Evolutionary conservation across 768 basidiomycete genomes (phyloP), one percentile per base, ranked within the genome.

Genomic region (Candolleomyces eurysporus): DNA sequence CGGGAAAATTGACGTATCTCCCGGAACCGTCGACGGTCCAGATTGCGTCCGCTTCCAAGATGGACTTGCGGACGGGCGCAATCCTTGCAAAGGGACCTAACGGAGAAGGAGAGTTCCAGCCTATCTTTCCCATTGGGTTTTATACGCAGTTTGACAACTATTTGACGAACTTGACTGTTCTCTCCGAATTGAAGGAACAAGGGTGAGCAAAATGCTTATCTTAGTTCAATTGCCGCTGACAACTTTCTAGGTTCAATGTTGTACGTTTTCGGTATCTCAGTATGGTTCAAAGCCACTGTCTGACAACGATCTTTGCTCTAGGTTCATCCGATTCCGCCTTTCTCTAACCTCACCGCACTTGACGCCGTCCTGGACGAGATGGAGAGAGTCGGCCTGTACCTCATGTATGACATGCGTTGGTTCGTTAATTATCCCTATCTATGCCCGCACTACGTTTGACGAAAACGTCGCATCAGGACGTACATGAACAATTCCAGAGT

Each of bases 341-440:
- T 88, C 61, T 79, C 79, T 62, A 85, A 89, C 65, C 63, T 86
- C 39, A 85, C 86, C 0, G 79, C 78, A 0, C 73, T 91, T 0
- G 79, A 84, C 39, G 61, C 77, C 53, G 84, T 90, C 30, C 68
- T 92, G 7, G 86, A 91, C 66, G 75, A 80, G 48, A 90, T 92
- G 87, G 84, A 91, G 70, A 81, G 87, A 62, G 84, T 86, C 0
- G 82, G 81, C 1, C 62, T 84, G 11, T 93, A 88, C 67, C 78
- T 92, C 59, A 91, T 92, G 85, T 94, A 93, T 64, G 90, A 92
- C 69, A 92, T 93, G 90, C 81, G 90, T 53, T 75, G 75, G 82
- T 82, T 43, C 39, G 79, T 74, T 5, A 32, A 22, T 30, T 3
- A 59, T 31, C 60, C 36, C 36, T 36, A 8, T 36, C 36, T 36